Evolutionary conservation across 2,329 filamentous ascomycete genomes (phyloP).

Genomic region (Eutypella sp.): DNA sequence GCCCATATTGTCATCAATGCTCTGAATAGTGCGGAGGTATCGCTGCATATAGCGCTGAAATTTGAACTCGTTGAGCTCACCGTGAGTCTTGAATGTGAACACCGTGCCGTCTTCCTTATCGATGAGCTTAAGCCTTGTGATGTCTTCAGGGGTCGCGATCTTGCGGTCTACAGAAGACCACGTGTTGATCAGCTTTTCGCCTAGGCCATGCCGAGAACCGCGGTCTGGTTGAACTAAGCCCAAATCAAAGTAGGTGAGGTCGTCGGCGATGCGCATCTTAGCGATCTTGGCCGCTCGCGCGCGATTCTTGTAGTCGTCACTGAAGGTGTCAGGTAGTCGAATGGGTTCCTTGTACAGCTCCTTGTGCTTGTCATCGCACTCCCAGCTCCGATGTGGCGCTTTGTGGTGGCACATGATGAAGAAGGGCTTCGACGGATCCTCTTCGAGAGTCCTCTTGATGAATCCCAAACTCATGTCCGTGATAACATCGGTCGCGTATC

Average conservation of each 20-base stretch:
- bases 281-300: slow-evolving; percentile 43
- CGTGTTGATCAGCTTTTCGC: slow-evolving; percentile 34
- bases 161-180: slow-evolving; percentile 21
- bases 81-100: slow-evolving; percentile 37
- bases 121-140: slow-evolving; percentile 31
- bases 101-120: slow-evolving; percentile 40
- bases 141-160: slow-evolving; percentile 21
- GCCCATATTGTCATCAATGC: slow-evolving; percentile 48
- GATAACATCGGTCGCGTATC: slow-evolving; percentile 49
- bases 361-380: slow-evolving; percentile 44
- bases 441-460: slow-evolving; percentile 27
- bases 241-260: slow-evolving; percentile 46
- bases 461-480: slow-evolving; percentile 43
- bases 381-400: slow-evolving; percentile 49
- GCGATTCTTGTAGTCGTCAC: slow-evolving; percentile 50
- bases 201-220: too few relatives aligned
- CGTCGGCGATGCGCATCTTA: slow-evolving; percentile 47
- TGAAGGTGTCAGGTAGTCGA: slow-evolving; percentile 45
- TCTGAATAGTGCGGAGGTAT: slow-evolving; percentile 48
- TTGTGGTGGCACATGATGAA: slow-evolving; percentile 55
- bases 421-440: slow-evolving; percentile 40
- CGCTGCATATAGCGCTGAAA: slow-evolving; percentile 53
- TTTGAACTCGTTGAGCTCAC: slow-evolving; percentile 47
- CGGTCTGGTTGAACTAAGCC: slow-evolving; percentile 49
- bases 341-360: slow-evolving; percentile 42